These are phyloP conservation scores for Backusella tarrabulga DNA, from an alignment of 192 early-diverging fungal species.

Conservation along the genomic window DNA sequence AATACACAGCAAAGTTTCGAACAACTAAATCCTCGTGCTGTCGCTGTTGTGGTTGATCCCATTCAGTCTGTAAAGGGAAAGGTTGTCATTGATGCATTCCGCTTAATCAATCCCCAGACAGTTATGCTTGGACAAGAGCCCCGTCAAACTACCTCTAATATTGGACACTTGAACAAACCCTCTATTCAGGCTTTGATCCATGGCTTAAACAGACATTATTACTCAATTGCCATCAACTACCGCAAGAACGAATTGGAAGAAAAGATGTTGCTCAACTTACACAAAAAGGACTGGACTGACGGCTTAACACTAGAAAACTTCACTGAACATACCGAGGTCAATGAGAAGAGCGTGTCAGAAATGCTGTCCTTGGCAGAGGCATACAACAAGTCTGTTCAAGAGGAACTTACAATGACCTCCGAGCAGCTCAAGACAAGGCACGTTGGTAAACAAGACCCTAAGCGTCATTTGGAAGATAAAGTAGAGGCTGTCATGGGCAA, in stretches of 20 bases:
- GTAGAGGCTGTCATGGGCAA: constrained; percentile 91
- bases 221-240: constrained; percentile 99
- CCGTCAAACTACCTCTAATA: constrained; percentile 97
- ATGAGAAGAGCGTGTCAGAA: constrained; percentile 80
- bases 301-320: constrained; percentile 88
- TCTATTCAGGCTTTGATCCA: constrained; percentile 97
- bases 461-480: constrained; percentile 94
- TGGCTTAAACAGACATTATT: constrained; percentile 98
- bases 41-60: constrained; percentile 98
- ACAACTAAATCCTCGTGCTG: constrained; percentile 87
- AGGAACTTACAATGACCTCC: constrained; percentile 90
- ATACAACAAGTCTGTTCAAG: constrained; percentile 98
- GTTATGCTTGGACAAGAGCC: constrained; percentile 89
- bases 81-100: constrained; percentile 99
- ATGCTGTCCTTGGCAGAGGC: constrained; percentile 89
- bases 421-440: constrained; percentile 98
- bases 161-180: constrained; percentile 97
- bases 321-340: constrained; percentile 74
- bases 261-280: constrained; percentile 98
- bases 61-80: constrained; percentile 99
- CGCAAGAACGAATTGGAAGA: constrained; percentile 99
- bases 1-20: constrained; percentile 99
- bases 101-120: constrained; percentile 89
- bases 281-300: constrained; percentile 99
- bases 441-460: constrained; percentile 99